These are phyloP conservation scores for Bolboschoenoplectus hybrid DNA, from an alignment of 202 grass and related monocot species.

Conservation along the genomic window DNA sequence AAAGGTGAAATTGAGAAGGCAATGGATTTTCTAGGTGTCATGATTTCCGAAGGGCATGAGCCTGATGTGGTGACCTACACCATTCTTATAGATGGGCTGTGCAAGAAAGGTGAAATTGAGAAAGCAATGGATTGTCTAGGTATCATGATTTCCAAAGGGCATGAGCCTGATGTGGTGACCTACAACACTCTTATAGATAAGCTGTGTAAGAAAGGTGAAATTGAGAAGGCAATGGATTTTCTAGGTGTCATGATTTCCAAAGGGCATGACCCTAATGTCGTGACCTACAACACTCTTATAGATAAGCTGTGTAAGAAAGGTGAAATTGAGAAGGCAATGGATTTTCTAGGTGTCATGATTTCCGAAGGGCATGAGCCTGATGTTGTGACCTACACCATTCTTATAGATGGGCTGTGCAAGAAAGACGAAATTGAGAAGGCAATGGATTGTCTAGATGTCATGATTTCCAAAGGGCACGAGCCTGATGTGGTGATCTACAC, in stretches of 20 bases:
- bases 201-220: neutral
- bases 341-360: neutral
- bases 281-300: neutral
- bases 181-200: neutral
- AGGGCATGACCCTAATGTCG: neutral
- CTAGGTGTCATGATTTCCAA: neutral
- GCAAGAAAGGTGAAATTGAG: neutral
- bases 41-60: neutral
- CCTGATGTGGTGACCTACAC: neutral
- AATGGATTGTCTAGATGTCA: neutral
- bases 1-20: neutral
- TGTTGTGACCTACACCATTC: neutral
- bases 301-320: neutral
- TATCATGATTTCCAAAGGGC: neutral
- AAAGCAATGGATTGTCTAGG: neutral
- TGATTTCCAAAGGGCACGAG: too few relatives aligned
- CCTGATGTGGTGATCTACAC: too few relatives aligned
- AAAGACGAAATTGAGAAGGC: neutral
- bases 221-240: neutral
- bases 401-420: neutral
- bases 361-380: neutral
- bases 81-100: neutral
- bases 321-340: neutral
- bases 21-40: neutral
- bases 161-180: neutral